A percentile compares a stretch with the other conserved stretches of the same genome.
Evolutionary conservation across 2,329 filamentous ascomycete species (phyloP).

Genomic region (Paracoccidioides brasiliensis): DNA sequence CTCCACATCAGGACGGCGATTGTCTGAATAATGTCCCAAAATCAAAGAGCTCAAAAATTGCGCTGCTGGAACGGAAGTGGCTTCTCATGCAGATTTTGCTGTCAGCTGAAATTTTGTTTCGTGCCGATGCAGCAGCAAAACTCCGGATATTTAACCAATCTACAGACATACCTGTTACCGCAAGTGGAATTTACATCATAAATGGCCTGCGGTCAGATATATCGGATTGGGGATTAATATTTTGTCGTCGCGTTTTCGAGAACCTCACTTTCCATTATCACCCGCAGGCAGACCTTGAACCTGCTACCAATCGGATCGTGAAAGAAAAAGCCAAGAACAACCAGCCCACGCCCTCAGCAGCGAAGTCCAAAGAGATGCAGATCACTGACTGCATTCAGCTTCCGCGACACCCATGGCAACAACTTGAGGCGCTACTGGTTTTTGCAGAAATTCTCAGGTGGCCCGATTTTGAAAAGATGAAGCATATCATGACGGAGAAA

Average conservation of each 20-base stretch:
- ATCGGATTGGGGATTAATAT: conserved; percentile 43
- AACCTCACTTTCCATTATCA: conserved; percentile 32
- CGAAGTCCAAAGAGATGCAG: conserved; percentile 1
- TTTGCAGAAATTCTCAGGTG: conserved; percentile 40
- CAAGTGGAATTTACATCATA: conserved; percentile 34
- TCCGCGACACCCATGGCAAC: conserved; percentile 26
- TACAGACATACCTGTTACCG: conserved; percentile 28
- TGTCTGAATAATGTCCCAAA: conserved; percentile 13
- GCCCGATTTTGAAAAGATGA: conserved; percentile 32
- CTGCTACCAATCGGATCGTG: background rate
- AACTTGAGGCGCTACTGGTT: conserved; percentile 38
- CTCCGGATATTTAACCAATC: conserved; percentile 28
- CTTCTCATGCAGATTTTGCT: conserved; percentile 43
- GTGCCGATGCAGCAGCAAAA: conserved; percentile 37
- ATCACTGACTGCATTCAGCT: conserved; percentile 18
- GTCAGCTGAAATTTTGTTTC: conserved; percentile 41
- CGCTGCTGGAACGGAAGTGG: conserved; percentile 37
- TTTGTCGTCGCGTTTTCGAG: conserved; percentile 40
- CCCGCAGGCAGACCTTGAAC: background rate
- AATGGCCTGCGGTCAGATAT: conserved; percentile 38
- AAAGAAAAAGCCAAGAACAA: background rate
- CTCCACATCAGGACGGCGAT: conserved; percentile 25
- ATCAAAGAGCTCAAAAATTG: conserved; percentile 16
- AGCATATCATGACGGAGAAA: conserved; percentile 25
- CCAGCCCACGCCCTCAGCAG: conserved; percentile 1